Conservation (phyloP, 2,329 filamentous ascomycete genomes). For the Colletotrichum brevisporum region DNA sequence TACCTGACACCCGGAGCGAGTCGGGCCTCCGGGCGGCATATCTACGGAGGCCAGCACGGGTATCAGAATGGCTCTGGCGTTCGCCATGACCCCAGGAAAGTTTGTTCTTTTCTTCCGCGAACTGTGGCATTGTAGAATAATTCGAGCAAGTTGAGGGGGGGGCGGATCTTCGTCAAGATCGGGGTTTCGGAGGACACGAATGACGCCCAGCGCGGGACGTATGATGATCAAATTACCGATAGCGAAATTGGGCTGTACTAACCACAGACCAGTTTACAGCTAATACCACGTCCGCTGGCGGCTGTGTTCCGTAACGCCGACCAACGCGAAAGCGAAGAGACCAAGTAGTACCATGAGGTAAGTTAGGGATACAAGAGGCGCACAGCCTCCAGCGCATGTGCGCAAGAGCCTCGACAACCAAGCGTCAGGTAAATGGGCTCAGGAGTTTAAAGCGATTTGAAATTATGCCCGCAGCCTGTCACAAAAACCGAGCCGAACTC, state of each 20-base stretch:
- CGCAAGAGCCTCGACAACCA: neutral
- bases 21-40: neutral
- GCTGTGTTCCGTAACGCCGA: neutral
- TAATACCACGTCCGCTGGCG: neutral
- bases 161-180: neutral
- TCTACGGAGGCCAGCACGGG: conserved; percentile 11
- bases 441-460: conserved; percentile 4
- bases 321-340: conserved; percentile 17
- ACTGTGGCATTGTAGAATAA: neutral
- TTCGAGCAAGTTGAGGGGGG: neutral
- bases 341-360: too few species aligned
- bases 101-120: neutral
- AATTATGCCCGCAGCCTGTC: conserved; percentile 2
- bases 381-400: conserved; percentile 2
- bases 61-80: conserved; percentile 8
- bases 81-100: conserved; percentile 12
- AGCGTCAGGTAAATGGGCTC: conserved; percentile 1
- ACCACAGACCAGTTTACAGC: neutral
- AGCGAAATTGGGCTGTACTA: conserved; percentile 7
- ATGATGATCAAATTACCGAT: conserved; percentile 24
- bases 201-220: conserved; percentile 3
- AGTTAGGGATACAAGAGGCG: neutral
- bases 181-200: conserved; percentile 4
- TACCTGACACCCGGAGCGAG: conserved; percentile 18
- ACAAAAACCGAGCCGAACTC: neutral